A percentile compares a stretch with the other conserved stretches of the same genome.
Conservation (phyloP, 1,284 basidiomycete genomes). For the Mrakiaceae sp. region DNA sequence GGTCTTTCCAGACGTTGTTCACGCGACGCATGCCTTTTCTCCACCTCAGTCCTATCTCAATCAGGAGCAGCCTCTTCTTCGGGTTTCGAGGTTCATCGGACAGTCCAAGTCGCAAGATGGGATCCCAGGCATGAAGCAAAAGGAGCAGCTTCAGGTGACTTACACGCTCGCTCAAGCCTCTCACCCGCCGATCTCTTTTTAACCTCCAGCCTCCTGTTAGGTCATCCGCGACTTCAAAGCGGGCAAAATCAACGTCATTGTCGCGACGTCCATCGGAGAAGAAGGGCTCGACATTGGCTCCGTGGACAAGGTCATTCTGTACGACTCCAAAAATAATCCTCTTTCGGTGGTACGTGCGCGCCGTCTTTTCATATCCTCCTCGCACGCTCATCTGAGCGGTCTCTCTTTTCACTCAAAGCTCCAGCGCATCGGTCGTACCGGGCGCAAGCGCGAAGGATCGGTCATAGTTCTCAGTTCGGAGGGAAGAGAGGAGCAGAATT, state of each 20-base stretch:
- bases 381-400: conserved; percentile 4
- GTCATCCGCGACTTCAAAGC: conserved; percentile 75
- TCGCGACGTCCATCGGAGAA: conserved; percentile 95
- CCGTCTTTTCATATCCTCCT: not conserved
- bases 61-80: conserved; percentile 58
- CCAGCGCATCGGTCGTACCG: conserved; percentile 91
- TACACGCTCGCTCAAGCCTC: not conserved
- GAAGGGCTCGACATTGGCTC: conserved; percentile 99
- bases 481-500: conserved; percentile 80
- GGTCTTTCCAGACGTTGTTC: not conserved
- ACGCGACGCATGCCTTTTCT: not conserved
- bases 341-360: conserved; percentile 74
- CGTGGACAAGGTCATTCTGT: conserved; percentile 93
- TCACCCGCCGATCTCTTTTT: not conserved
- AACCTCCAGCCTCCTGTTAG: conserved; percentile 33
- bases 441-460: conserved; percentile 78
- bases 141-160: conserved; percentile 73
- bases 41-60: conserved; percentile 38
- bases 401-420: conserved; percentile 44
- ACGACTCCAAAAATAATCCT: conserved; percentile 91
- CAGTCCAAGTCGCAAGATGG: conserved; percentile 62
- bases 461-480: conserved; percentile 91
- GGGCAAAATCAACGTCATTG: conserved; percentile 81
- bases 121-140: conserved; percentile 79
- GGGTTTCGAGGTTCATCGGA: conserved; percentile 76